Evolutionary conservation across 169 alveolate genomes (phyloP), one percentile per base, ranked within the genome.

Genomic region (Blepharisma undulans): DNA sequence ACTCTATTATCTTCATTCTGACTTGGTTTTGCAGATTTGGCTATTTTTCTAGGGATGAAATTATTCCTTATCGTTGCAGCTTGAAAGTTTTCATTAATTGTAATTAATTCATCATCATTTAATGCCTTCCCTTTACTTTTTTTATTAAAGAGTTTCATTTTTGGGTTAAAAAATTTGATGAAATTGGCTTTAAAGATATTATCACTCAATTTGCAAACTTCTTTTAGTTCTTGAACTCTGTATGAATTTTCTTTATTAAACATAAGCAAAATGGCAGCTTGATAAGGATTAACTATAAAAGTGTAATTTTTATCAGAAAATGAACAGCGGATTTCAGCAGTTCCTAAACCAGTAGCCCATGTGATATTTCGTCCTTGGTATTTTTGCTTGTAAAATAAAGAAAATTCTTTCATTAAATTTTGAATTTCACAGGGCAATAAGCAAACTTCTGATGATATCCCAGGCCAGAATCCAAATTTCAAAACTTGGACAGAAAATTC

Each of bases 391-490:
- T 90, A 76, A 88, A 92, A 94, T 21, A n/a, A 4, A 48, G 87
- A 82, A 66, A 94, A 94, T 71, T 74, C 88, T 25, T 78, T 29
- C 25, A 89, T 76, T 84, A 89, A 74, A 18, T 34, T 59, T 59
- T 86, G 48, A 60, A 94, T 87, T 29, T 89, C 93, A 12, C 84
- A 32, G 22, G 96, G 96, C 27, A 94, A 87, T 22, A 81, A 92
- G 92, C 96, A 94, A 16, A 93, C 94, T 10, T 93, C 93, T 32
- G 91, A 84, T 33, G 88, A n/a, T n/a, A n/a, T 91, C 30, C 92
- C 95, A 25, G 96, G 95, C 96, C 96, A 94, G 76, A 88, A 92
- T 14, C 96, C 96, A 22, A 48, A 85, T n/a, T 94, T 92, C n/a
- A 94, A 90, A 7, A 94, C 93, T 76, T 92, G 93, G 0, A 92